Percentiles rank a stretch among this genome's conserved stretches.
These are phyloP conservation scores for Aureobasidium musti DNA, from an alignment of 2,329 filamentous ascomycete genomes.

Conservation along the genomic window DNA sequence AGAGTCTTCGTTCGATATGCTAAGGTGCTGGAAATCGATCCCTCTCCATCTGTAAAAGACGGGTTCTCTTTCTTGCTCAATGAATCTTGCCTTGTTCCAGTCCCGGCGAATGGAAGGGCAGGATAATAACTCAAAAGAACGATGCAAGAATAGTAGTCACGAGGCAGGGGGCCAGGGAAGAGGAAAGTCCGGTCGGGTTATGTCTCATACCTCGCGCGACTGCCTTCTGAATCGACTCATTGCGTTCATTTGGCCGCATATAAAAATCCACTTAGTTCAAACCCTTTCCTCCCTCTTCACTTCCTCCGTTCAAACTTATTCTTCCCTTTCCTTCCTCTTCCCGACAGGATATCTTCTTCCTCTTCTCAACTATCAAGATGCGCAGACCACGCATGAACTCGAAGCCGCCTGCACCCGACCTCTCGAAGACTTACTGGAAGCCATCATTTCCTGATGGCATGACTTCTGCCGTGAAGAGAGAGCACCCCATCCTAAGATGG, in stretches of 20 bases:
- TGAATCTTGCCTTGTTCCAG: not conserved
- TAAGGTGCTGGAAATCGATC: too few species aligned
- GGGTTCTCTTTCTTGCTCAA: not conserved
- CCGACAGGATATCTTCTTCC: not conserved
- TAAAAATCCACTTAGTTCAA: not conserved
- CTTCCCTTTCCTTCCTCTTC: too few species aligned
- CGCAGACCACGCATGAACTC: not conserved
- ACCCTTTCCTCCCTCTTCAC: not conserved
- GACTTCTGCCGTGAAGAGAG: not conserved
- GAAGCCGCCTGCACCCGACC: not conserved
- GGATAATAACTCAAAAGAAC: not conserved
- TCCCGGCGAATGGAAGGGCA: not conserved
- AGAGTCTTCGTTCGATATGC: too few species aligned
- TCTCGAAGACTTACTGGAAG: not conserved
- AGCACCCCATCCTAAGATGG: not conserved
- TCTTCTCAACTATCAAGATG: not conserved
- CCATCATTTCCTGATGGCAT: not conserved
- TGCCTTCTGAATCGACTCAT: not conserved
- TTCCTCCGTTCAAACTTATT: not conserved
- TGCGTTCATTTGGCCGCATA: not conserved
- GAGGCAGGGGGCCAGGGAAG: not conserved
- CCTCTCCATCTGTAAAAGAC: not conserved
- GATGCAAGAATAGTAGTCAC: not conserved
- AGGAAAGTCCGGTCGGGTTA: not conserved
- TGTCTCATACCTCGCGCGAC: not conserved